Evolutionary conservation across 2,329 filamentous ascomycete genomes (phyloP).

Genomic region (Beauveria brongniartii): DNA sequence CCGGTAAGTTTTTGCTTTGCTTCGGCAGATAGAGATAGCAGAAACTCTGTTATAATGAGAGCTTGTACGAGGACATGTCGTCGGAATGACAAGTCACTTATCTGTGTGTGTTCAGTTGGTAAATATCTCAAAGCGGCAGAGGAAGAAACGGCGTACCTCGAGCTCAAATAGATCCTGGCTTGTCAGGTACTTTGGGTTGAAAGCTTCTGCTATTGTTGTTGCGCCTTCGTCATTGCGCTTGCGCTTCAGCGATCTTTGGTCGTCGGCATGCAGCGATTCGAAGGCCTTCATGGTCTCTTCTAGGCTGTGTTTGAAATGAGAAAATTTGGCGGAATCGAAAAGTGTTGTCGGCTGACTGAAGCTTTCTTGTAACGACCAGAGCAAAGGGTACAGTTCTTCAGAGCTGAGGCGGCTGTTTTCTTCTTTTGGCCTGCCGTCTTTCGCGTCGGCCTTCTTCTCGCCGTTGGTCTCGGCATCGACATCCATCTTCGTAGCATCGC

Average conservation of each 20-base stretch:
- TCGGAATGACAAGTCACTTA: slow-evolving; percentile 89
- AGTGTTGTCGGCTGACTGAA: slow-evolving; percentile 85
- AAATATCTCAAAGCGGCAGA: neutral
- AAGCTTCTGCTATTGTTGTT: slow-evolving; percentile 42
- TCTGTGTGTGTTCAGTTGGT: slow-evolving; percentile 37
- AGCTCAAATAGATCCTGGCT: slow-evolving; percentile 92
- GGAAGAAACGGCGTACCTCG: slow-evolving; percentile 50
- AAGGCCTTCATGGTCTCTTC: slow-evolving; percentile 56
- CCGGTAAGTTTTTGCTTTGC: slow-evolving; percentile 72
- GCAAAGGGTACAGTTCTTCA: slow-evolving; percentile 75
- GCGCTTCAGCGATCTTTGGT: slow-evolving; percentile 52
- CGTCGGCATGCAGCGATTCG: slow-evolving; percentile 36
- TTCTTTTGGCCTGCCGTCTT: slow-evolving; percentile 32
- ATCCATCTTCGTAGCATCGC: slow-evolving; percentile 46
- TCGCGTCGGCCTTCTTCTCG: slow-evolving; percentile 16
- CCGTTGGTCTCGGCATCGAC: slow-evolving; percentile 41
- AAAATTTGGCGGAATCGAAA: slow-evolving; percentile 64
- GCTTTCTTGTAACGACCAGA: slow-evolving; percentile 87
- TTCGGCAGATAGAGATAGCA: slow-evolving; percentile 78
- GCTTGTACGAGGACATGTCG: slow-evolving; percentile 92
- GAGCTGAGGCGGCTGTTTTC: slow-evolving; percentile 52
- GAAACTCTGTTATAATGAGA: slow-evolving; percentile 88
- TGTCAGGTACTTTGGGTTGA: slow-evolving; percentile 98
- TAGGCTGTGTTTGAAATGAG: slow-evolving; percentile 72
- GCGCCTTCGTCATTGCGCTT: slow-evolving; percentile 55